Evolutionary conservation across 2,329 filamentous ascomycete species (phyloP).

Genomic region (Pestalotiopsis sp.): DNA sequence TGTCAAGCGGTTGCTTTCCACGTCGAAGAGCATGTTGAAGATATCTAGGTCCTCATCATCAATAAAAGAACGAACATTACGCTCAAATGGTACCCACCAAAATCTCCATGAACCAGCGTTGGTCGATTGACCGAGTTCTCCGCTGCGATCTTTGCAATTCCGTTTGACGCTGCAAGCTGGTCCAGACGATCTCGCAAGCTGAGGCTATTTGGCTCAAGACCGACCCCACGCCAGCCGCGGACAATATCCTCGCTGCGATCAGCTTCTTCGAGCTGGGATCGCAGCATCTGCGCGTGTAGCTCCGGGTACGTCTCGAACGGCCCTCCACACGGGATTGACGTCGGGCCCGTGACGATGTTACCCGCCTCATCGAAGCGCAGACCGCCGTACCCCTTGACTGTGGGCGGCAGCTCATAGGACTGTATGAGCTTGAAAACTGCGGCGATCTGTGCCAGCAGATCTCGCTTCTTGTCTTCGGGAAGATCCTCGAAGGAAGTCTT

Average conservation of each 20-base stretch:
- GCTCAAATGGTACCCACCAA: not conserved
- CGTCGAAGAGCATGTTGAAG: constrained; percentile 1
- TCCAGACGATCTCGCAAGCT: not conserved
- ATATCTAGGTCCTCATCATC: not conserved
- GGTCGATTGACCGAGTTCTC: not conserved
- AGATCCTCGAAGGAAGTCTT: not conserved
- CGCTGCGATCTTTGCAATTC: not conserved
- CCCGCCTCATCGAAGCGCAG: not conserved
- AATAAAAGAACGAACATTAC: too few relatives aligned
- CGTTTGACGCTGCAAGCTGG: not conserved
- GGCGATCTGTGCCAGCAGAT: not conserved
- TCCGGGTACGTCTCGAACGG: not conserved
- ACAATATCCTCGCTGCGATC: not conserved
- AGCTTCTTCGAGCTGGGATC: not conserved
- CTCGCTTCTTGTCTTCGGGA: not conserved
- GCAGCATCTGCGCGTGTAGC: not conserved
- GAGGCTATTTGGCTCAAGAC: not conserved
- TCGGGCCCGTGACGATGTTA: not conserved
- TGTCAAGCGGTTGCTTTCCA: not conserved
- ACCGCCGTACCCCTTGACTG: constrained; percentile 3
- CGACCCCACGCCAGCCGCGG: not conserved
- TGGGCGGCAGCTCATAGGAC: not conserved
- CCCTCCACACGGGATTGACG: not conserved
- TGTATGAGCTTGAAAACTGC: not conserved
- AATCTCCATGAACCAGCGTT: constrained; percentile 9